These are phyloP conservation scores for Vigna reflexopilosa DNA, from an alignment of 306 rosid genomes.

Conservation along the genomic window DNA sequence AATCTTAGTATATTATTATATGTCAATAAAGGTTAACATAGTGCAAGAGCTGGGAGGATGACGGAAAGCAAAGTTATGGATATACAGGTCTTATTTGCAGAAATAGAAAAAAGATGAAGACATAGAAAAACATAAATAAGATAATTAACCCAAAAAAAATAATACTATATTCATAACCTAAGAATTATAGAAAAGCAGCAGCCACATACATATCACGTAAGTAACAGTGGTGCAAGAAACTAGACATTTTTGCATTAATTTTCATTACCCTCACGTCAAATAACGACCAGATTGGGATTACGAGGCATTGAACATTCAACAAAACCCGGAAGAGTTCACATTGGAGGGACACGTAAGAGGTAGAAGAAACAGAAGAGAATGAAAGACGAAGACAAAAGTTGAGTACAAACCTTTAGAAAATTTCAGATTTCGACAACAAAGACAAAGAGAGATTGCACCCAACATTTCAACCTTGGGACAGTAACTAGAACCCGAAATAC, in stretches of 20 bases:
- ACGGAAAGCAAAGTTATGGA: background rate
- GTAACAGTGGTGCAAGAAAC: slow-evolving; percentile 17
- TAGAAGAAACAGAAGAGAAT: slow-evolving; percentile 18
- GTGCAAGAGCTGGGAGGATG: background rate
- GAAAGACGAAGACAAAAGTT: slow-evolving; percentile 30
- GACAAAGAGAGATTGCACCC: background rate
- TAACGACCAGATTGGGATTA: background rate
- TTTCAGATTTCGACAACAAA: slow-evolving; percentile 1
- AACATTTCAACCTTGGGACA: slow-evolving; percentile 13
- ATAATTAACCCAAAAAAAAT: background rate
- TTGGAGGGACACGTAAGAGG: slow-evolving; percentile 8
- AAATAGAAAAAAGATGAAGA: background rate
- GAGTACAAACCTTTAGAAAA: slow-evolving; percentile 11
- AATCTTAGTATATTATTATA: background rate
- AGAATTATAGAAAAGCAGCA: background rate
- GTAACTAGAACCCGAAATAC: slow-evolving; percentile 21
- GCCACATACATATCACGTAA: slow-evolving; percentile 21
- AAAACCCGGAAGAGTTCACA: background rate
- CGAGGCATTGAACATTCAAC: slow-evolving; percentile 1
- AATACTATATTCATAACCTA: background rate
- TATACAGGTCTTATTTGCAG: background rate
- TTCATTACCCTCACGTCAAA: background rate
- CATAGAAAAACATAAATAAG: background rate
- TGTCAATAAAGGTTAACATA: background rate
- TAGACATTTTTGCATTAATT: background rate